Percentiles rank a stretch among this genome's conserved stretches.
These are phyloP conservation scores for Fraxinus ornus DNA, from an alignment of 305 asterid genomes.

Conservation along the genomic window DNA sequence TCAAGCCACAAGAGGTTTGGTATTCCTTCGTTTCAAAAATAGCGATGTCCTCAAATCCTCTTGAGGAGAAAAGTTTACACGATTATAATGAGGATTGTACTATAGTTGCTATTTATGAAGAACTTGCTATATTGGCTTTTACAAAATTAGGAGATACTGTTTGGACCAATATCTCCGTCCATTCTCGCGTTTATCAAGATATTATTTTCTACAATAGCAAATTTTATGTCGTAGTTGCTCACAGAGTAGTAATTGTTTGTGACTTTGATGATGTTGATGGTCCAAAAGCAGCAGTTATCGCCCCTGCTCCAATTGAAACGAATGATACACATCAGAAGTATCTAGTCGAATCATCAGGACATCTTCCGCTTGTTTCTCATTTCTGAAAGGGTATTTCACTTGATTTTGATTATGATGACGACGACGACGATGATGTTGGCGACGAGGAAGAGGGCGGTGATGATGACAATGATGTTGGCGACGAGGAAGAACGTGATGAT, in stretches of 20 bases:
- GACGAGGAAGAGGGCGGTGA: no score
- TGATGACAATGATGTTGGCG: no score
- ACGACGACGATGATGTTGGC: no score
- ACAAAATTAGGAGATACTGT: neutral
- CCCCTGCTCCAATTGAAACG: neutral
- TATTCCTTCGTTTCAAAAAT: neutral
- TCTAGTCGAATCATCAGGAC: neutral
- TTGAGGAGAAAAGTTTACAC: neutral
- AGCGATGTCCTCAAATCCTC: neutral
- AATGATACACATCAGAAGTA: neutral
- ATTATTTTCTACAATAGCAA: neutral
- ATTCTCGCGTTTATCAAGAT: neutral
- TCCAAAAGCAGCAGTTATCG: neutral
- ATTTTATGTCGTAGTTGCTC: neutral
- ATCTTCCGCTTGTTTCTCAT: neutral
- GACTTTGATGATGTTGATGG: neutral
- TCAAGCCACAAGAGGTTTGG: neutral
- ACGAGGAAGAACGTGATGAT: no score
- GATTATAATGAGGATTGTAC: neutral
- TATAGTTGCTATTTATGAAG: neutral
- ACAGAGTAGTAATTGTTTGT: neutral
- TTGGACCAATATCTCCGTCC: neutral
- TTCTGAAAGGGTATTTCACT: neutral
- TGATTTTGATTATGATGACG: neutral
- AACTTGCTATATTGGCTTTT: neutral